Conservation (phyloP, 2,329 filamentous ascomycete species). For the Sordariomycetes sp. region DNA sequence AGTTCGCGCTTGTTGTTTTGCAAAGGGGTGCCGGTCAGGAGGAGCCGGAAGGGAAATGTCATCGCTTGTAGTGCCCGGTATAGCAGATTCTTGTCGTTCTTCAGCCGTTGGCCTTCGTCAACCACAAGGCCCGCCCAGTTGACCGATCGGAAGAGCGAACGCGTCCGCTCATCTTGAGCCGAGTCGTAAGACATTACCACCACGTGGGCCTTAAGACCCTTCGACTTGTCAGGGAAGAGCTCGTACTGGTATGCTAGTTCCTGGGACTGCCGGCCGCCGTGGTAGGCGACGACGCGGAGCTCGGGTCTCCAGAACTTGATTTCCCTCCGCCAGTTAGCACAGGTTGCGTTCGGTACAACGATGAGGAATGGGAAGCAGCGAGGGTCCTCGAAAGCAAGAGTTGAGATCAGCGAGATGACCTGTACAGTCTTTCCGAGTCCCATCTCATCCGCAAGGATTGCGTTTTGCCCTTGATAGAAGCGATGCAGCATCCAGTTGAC, state of each 20-base stretch:
- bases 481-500: conserved; percentile 93
- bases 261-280: conserved; percentile 65
- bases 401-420: conserved; percentile 71
- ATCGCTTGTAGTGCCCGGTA: conserved; percentile 66
- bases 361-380: conserved; percentile 83
- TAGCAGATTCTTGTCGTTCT: conserved; percentile 79
- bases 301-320: conserved; percentile 88
- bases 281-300: conserved; percentile 84
- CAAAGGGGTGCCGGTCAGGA: conserved; percentile 84
- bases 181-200: conserved; percentile 95
- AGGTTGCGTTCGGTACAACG: conserved; percentile 89
- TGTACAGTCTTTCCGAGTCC: conserved; percentile 96
- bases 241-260: conserved; percentile 74
- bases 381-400: conserved; percentile 55
- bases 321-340: conserved; percentile 94
- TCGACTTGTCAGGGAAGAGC: conserved; percentile 59
- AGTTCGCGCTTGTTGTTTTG: conserved; percentile 94
- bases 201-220: conserved; percentile 73
- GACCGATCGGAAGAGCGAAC: conserved; percentile 54
- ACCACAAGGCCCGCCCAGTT: conserved; percentile 84
- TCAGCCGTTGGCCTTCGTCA: conserved; percentile 90
- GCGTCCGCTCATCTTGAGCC: conserved; percentile 61
- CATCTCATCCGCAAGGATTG: conserved; percentile 96
- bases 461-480: conserved; percentile 72
- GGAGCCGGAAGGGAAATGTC: conserved; percentile 70